Evolutionary conservation across 1,284 basidiomycete genomes (phyloP).

Genomic region (Pseudozyma sp.): DNA sequence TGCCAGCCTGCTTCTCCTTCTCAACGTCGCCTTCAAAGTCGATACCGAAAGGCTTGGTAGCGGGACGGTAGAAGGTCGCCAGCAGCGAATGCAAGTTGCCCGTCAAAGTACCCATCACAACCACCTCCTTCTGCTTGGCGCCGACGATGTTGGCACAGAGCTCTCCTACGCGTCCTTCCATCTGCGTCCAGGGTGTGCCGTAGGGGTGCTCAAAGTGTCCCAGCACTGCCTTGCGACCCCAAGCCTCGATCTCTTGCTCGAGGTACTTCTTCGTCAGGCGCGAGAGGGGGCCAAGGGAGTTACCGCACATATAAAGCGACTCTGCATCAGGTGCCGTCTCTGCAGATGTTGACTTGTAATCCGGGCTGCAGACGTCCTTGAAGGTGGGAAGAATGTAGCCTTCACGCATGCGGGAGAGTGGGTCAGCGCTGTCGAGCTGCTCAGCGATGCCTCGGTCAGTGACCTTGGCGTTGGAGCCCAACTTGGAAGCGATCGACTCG

Average conservation of each 20-base stretch:
- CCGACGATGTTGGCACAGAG: conserved; percentile 87
- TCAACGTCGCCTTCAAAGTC: conserved; percentile 34
- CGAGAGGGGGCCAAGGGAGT: conserved; percentile 88
- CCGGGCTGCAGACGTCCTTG: conserved; percentile 44
- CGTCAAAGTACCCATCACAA: conserved; percentile 92
- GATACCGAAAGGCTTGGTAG: conserved; percentile 66
- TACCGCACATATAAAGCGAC: conserved; percentile 90
- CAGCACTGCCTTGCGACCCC: conserved; percentile 82
- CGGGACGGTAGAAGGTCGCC: conserved; percentile 92
- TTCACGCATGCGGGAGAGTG: conserved; percentile 43
- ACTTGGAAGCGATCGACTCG: conserved; percentile 38
- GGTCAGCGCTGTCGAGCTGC: conserved; percentile 44
- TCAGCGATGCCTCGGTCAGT: conserved; percentile 48
- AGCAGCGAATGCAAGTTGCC: conserved; percentile 95
- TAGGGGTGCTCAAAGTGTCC: conserved; percentile 92
- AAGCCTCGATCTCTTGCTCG: conserved; percentile 86
- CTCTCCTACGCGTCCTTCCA: conserved; percentile 79
- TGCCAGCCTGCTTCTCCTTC: conserved; percentile 29
- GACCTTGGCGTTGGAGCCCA: conserved; percentile 29
- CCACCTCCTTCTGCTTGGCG: conserved; percentile 87
- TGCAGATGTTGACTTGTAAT: conserved; percentile 19
- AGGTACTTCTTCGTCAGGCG: conserved; percentile 80
- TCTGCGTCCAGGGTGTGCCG: conserved; percentile 83
- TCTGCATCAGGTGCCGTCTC: conserved; percentile 39
- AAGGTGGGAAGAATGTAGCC: conserved; percentile 54